Evolutionary conservation across 768 basidiomycete genomes (phyloP).

Genomic region (Auriscalpium orientale): DNA sequence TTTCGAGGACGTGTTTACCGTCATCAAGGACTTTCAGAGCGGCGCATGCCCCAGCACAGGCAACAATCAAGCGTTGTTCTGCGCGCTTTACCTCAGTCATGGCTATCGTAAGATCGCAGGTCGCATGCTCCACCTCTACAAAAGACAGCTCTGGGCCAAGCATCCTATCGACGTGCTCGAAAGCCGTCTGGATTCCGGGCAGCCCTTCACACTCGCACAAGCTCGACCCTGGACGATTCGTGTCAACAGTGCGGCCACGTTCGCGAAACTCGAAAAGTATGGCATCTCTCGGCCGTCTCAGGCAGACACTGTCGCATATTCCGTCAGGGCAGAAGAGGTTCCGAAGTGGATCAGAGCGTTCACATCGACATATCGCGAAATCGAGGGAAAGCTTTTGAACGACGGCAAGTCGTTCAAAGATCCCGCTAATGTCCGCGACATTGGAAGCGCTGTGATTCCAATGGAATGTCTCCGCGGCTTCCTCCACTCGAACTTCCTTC

Average conservation of each 20-base stretch:
- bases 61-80: background rate
- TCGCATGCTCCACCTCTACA: background rate
- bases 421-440: too few species aligned
- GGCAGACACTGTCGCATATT: background rate
- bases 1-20: background rate
- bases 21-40: background rate
- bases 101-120: background rate
- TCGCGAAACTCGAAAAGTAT: background rate
- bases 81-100: background rate
- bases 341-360: background rate
- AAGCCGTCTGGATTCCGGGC: background rate
- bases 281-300: background rate
- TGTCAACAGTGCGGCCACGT: background rate
- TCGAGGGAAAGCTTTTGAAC: background rate
- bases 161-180: background rate
- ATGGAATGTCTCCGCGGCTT: too few species aligned
- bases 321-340: background rate
- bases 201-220: background rate
- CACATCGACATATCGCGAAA: background rate
- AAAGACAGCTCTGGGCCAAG: background rate
- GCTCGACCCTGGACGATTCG: background rate
- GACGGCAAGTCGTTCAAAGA: too few species aligned
- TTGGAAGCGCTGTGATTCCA: too few species aligned
- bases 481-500: too few species aligned
- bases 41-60: background rate